Evolutionary conservation across 176 grass and related monocot species (phyloP).

Genomic region (Alloteropsis semialata): DNA sequence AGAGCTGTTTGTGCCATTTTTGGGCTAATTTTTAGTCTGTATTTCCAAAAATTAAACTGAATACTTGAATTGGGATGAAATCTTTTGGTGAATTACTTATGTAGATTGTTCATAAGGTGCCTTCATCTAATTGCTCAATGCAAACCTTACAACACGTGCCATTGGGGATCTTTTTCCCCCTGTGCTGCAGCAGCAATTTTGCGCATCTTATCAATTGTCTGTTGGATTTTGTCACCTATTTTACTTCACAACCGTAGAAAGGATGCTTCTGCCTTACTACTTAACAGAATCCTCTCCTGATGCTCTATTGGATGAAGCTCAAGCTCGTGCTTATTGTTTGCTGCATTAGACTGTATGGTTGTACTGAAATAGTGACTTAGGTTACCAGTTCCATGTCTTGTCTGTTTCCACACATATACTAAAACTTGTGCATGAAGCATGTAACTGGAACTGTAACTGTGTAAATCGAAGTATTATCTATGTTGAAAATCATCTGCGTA

Average conservation of each 20-base stretch:
- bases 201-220: no score
- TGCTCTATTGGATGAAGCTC: background rate
- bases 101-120: background rate
- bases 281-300: background rate
- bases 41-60: background rate
- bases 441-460: no score
- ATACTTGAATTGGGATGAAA: background rate
- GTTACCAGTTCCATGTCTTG: no score
- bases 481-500: background rate
- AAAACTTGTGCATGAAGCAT: constrained; percentile 8
- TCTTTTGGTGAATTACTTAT: no score
- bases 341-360: constrained; percentile 11
- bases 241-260: background rate
- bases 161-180: background rate
- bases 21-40: background rate
- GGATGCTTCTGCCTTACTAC: background rate
- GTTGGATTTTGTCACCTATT: background rate
- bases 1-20: background rate
- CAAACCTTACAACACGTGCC: background rate
- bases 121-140: background rate
- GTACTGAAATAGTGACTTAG: background rate
- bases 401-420: background rate
- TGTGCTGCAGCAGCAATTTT: no score
- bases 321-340: background rate
- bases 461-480: no score